Conservation (phyloP, 83 land plant genomes). For the Picea engelmannii region DNA sequence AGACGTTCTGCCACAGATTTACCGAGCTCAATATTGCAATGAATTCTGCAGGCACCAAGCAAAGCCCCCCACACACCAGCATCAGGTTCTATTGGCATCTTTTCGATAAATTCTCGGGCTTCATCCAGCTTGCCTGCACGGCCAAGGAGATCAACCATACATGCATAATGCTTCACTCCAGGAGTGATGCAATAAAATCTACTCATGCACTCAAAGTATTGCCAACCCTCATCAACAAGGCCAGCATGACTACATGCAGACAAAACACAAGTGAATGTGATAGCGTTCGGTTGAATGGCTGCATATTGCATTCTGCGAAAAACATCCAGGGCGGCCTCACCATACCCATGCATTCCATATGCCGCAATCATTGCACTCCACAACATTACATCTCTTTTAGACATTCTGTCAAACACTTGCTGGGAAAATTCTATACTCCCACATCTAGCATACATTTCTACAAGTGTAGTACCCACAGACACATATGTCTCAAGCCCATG, state of each 20-base stretch:
- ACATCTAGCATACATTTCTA: constrained; percentile 22
- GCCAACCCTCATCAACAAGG: neutral
- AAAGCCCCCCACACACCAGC: too few relatives aligned
- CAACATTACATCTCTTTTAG: neutral
- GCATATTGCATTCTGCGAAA: neutral
- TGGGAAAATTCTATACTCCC: neutral
- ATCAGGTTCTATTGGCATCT: too few relatives aligned
- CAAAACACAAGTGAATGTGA: neutral
- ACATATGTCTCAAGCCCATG: neutral
- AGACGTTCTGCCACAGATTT: too few relatives aligned
- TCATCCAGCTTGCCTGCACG: neutral
- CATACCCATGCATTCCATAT: neutral
- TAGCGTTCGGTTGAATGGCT: neutral
- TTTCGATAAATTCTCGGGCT: neutral
- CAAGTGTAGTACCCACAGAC: constrained; percentile 13
- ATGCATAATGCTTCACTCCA: neutral
- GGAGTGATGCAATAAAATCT: neutral
- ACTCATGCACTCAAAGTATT: neutral
- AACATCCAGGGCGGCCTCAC: neutral
- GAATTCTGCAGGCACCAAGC: too few relatives aligned
- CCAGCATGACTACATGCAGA: too few relatives aligned
- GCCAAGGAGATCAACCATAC: neutral
- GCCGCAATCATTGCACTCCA: neutral
- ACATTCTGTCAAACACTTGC: neutral
- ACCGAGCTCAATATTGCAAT: too few relatives aligned